Evolutionary conservation across 768 basidiomycete genomes (phyloP).

Genomic region (Lentinula sp.): DNA sequence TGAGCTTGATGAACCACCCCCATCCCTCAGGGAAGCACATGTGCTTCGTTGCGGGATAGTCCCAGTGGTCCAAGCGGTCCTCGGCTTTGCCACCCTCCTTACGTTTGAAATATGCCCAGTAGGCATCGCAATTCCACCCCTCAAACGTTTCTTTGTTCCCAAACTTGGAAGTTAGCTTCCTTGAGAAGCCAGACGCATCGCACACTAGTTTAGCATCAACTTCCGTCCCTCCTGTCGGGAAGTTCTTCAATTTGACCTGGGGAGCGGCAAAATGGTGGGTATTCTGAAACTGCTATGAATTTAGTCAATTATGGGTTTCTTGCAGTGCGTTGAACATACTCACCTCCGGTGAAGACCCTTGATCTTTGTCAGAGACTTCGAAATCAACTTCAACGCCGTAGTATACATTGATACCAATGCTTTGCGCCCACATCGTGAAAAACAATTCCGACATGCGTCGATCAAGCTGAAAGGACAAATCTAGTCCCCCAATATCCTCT

Average conservation of each 20-base stretch:
- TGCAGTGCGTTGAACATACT: background rate
- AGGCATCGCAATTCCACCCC: constrained; percentile 9
- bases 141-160: constrained; percentile 7
- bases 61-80: background rate
- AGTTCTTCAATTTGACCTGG: background rate
- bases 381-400: constrained; percentile 10
- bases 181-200: constrained; percentile 6
- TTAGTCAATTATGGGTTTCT: background rate
- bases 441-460: constrained; percentile 11
- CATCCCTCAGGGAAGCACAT: constrained; percentile 13
- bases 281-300: constrained; percentile 1
- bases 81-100: constrained; percentile 3
- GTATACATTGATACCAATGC: constrained; percentile 11
- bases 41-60: constrained; percentile 6
- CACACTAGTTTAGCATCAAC: constrained; percentile 6
- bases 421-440: constrained; percentile 11
- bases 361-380: background rate
- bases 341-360: constrained; percentile 1
- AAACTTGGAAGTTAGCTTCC: background rate
- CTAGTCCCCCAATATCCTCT: background rate
- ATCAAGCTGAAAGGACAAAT: constrained; percentile 5
- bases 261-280: background rate
- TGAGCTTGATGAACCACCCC: constrained; percentile 10
- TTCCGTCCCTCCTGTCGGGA: background rate
- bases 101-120: constrained; percentile 8